Evolutionary conservation across 164 flowering plant species (phyloP), one percentile per base, ranked within the genome.

Genomic region (Vitis riparia): DNA sequence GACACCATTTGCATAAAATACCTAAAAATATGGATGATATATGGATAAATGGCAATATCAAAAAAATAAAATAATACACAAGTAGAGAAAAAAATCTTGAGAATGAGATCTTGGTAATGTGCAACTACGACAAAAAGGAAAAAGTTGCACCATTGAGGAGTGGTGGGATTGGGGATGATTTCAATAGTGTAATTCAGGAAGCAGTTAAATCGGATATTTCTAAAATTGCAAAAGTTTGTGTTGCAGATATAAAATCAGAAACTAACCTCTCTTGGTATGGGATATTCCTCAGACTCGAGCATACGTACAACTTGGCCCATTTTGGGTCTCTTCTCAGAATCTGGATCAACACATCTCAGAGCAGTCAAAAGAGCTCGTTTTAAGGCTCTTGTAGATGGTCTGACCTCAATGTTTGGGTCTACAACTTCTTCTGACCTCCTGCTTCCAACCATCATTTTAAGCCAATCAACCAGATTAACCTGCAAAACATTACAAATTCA

Each of bases 381-480:
- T 49, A 89, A 76, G 27, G 88, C 89, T 77, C 90, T 83, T 30
- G 89, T 89, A 51, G 94, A 80, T 63, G 94, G 92, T 71, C 79
- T 89, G 11, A 74, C 73, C 70, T 86, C 92, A 29, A 89, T 89
- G 58, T 85, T 89, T 56, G 89, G 90, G 72, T 89, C 93, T 15
- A 89, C 87, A 32, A 89, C 93, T 78, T 89, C 94, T 75, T 89
- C 94, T 10, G 89, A 89, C 14, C 89, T 74, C 78, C 91, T 79
- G 75, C 75, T 83, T 62, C 91, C 91, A 49, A 89, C 91, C 94
- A 89, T 89, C 90, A 89, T 89, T 77, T 89, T 89, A 66, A 89
- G 79, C 94, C 94, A 89, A 66, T 89, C 94, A 9, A 89, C 90
- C 70, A 89, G 79, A 86, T 89, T 89, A 17, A 88, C 92, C 94